Evolutionary conservation across 805 yeast species (phyloP).

Genomic region (Danielozyma ontarioensis): DNA sequence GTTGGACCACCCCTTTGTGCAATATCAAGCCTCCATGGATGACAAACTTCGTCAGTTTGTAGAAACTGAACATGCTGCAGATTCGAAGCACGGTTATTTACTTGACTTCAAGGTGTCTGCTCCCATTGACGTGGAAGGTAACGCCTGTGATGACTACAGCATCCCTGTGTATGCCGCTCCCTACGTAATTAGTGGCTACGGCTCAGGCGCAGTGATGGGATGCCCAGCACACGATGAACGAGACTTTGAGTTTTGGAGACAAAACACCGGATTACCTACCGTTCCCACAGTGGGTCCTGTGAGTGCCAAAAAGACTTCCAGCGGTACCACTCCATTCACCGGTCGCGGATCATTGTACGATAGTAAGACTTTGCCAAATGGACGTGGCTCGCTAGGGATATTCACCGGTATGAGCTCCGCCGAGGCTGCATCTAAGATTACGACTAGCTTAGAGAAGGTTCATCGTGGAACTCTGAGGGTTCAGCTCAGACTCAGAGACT

Average conservation of each 20-base stretch:
- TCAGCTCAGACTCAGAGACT: slow-evolving; percentile 74
- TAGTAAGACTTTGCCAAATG: slow-evolving; percentile 18
- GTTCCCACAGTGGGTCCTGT: slow-evolving; percentile 43
- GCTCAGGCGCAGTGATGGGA: slow-evolving; percentile 96
- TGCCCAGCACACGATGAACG: slow-evolving; percentile 91
- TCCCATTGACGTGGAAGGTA: slow-evolving; percentile 49
- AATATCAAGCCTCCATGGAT: slow-evolving; percentile 32
- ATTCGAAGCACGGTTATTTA: slow-evolving; percentile 50
- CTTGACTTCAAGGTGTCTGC: slow-evolving; percentile 44
- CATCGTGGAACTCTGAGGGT: slow-evolving; percentile 44
- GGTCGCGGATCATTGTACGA: slow-evolving; percentile 36
- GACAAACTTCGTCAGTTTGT: slow-evolving; percentile 44
- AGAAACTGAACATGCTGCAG: slow-evolving; percentile 27
- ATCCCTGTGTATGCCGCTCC: slow-evolving; percentile 88
- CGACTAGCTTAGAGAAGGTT: slow-evolving; percentile 30
- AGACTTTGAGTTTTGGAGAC: slow-evolving; percentile 76
- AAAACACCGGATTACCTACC: slow-evolving; percentile 43
- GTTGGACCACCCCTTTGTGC: slow-evolving; percentile 59
- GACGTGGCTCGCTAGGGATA: slow-evolving; percentile 22
- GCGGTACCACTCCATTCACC: slow-evolving; percentile 48
- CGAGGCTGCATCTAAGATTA: slow-evolving; percentile 50
- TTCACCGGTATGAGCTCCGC: slow-evolving; percentile 45
- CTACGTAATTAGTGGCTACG: slow-evolving; percentile 78
- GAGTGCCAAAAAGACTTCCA: slow-evolving; percentile 7
- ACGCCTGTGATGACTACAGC: slow-evolving; percentile 8